These are phyloP conservation scores for Martiniozyma abietophila DNA, from an alignment of 805 yeast species.

Conservation along the genomic window DNA sequence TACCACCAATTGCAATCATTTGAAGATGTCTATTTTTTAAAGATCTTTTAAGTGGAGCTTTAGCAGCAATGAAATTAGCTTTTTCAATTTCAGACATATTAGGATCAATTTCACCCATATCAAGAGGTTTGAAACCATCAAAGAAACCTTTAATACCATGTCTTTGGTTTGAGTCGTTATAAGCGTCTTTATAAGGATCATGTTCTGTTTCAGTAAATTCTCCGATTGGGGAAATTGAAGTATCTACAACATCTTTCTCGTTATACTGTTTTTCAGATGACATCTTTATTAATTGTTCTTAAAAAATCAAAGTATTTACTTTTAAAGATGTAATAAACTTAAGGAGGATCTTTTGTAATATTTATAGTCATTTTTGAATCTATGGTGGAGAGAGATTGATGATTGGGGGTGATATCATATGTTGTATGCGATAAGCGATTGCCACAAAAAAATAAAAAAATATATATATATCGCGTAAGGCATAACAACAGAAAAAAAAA, in stretches of 20 bases:
- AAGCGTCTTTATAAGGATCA: conserved; percentile 4
- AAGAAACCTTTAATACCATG: conserved; percentile 12
- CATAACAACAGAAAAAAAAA: too few relatives aligned
- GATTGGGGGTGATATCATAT: not conserved
- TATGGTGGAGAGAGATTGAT: not conserved
- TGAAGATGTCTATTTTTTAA: conserved; percentile 60
- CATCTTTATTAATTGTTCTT: conserved; percentile 2
- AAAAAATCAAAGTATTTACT: not conserved
- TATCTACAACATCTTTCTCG: conserved; percentile 17
- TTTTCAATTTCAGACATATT: conserved; percentile 35
- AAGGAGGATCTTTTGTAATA: too few relatives aligned
- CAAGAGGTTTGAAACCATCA: conserved; percentile 26
- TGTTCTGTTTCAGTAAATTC: conserved; percentile 5
- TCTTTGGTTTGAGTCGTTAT: conserved; percentile 1
- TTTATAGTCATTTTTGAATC: too few relatives aligned
- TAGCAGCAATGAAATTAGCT: conserved; percentile 38
- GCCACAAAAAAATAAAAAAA: not conserved
- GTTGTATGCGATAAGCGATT: not conserved
- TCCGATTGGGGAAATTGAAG: conserved; percentile 19
- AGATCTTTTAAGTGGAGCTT: conserved; percentile 40
- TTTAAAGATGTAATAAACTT: too few relatives aligned
- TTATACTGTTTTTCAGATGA: conserved; percentile 11
- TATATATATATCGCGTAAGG: too few relatives aligned
- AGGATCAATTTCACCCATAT: conserved; percentile 33
- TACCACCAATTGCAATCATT: conserved; percentile 78